A percentile compares a stretch with the other conserved stretches of the same genome.
phyloP scores from a whole-genome alignment of 1,284 basidiomycete genomes.

The Cryptococcus sp. region DNA sequence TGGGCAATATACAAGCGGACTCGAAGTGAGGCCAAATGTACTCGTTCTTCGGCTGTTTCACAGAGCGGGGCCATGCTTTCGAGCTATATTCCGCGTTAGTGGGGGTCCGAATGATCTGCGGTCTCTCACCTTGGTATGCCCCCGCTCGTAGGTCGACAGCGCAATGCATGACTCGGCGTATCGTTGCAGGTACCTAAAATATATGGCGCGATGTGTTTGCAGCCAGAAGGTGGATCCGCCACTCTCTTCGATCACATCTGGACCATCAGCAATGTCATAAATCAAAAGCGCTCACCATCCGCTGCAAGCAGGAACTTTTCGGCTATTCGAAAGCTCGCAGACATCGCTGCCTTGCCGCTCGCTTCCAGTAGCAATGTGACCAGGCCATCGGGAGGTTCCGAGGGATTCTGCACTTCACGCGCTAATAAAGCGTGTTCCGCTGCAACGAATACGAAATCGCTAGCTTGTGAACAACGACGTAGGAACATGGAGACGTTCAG shows the following conservation, averaged over 20 bases:
- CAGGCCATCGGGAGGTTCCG: slow-evolving; percentile 14
- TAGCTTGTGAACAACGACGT: slow-evolving; percentile 10
- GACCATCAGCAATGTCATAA: not conserved
- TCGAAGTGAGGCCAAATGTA: not conserved
- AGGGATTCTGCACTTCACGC: slow-evolving; percentile 4
- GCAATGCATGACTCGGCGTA: slow-evolving; percentile 27
- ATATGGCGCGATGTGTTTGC: slow-evolving; percentile 11
- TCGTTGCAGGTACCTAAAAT: slow-evolving; percentile 24
- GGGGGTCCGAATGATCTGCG: not conserved
- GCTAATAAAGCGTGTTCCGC: slow-evolving; percentile 36
- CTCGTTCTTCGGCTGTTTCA: slow-evolving; percentile 6
- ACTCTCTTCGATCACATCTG: slow-evolving; percentile 21
- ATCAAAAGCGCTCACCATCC: slow-evolving; percentile 11
- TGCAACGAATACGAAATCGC: slow-evolving; percentile 38
- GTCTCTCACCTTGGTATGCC: slow-evolving; percentile 20
- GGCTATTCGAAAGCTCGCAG: slow-evolving; percentile 27
- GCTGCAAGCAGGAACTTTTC: slow-evolving; percentile 23
- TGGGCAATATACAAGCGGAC: not conserved
- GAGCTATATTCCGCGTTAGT: slow-evolving; percentile 13
- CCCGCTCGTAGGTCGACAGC: slow-evolving; percentile 18
- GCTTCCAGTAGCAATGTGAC: slow-evolving; percentile 28
- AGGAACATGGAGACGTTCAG: slow-evolving; percentile 28
- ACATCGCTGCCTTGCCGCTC: slow-evolving; percentile 15
- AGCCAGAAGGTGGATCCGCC: slow-evolving; percentile 28
- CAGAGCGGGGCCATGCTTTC: slow-evolving; percentile 21